These are phyloP conservation scores for Suhomyces guaymorum DNA, from an alignment of 1,139 yeast genomes.

Conservation along the genomic window DNA sequence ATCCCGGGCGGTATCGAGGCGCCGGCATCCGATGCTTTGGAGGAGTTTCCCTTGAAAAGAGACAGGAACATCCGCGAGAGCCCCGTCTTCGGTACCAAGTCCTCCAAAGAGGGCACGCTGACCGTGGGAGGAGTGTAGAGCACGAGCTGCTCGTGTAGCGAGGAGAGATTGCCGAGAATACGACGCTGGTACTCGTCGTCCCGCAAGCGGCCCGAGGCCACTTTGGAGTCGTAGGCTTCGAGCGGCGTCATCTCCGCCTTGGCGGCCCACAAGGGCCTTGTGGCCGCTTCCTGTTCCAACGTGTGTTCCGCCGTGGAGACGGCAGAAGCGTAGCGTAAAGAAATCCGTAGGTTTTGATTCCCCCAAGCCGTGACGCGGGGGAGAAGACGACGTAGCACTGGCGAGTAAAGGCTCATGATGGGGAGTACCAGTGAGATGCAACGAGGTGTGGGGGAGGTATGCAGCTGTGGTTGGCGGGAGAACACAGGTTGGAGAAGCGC, in stretches of 20 bases:
- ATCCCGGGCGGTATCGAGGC: conserved; percentile 65
- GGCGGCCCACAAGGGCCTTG: not conserved
- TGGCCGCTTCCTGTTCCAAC: not conserved
- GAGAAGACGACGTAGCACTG: too few relatives aligned
- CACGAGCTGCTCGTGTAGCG: conserved; percentile 49
- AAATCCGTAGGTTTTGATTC: too few relatives aligned
- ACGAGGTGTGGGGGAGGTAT: too few relatives aligned
- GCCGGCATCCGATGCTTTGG: not conserved
- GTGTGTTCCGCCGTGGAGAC: not conserved
- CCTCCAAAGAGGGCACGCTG: conserved; percentile 47
- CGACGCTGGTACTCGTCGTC: conserved; percentile 71
- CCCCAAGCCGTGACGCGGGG: too few relatives aligned
- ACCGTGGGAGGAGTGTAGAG: conserved; percentile 59
- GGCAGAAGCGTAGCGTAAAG: not conserved
- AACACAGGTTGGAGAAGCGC: too few relatives aligned
- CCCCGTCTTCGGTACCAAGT: conserved; percentile 51
- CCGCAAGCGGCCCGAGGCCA: conserved; percentile 51
- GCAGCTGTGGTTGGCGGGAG: too few relatives aligned
- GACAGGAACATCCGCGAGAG: conserved; percentile 39
- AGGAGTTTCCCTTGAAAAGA: conserved; percentile 26
- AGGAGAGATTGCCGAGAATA: conserved; percentile 56
- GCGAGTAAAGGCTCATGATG: too few relatives aligned
- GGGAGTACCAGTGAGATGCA: too few relatives aligned
- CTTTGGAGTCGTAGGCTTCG: conserved; percentile 60
- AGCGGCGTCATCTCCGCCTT: conserved; percentile 42